phyloP scores from a whole-genome alignment of 2,329 filamentous ascomycete genomes.

The Fusarium sp. region DNA sequence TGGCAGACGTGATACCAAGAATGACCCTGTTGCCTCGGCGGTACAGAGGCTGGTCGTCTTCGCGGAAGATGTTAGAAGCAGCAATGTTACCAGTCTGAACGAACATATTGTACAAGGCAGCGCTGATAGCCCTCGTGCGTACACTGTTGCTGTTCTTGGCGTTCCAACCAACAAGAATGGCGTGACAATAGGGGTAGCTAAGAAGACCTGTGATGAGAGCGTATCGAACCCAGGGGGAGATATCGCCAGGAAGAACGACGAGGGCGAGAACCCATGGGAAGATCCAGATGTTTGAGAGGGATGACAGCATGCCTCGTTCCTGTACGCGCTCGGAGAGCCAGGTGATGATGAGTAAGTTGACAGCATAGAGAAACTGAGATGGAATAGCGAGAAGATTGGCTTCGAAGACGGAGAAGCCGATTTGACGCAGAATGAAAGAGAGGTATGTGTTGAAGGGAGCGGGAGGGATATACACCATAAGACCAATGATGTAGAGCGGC shows the following conservation, averaged over 20 bases:
- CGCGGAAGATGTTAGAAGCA: slow-evolving; percentile 54
- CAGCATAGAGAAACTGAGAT: slow-evolving; percentile 56
- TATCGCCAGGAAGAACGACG: slow-evolving; percentile 50
- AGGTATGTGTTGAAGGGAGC: slow-evolving; percentile 57
- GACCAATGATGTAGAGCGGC: slow-evolving; percentile 59
- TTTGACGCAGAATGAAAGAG: slow-evolving; percentile 55
- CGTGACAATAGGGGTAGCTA: slow-evolving; percentile 59
- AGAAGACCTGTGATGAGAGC: slow-evolving; percentile 53
- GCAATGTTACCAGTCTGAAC: slow-evolving; percentile 58
- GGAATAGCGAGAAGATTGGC: slow-evolving; percentile 59
- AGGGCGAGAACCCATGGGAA: slow-evolving; percentile 60
- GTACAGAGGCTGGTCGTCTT: slow-evolving; percentile 66
- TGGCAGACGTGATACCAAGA: slow-evolving; percentile 58
- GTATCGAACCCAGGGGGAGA: slow-evolving; percentile 56
- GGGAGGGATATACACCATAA: slow-evolving; percentile 58
- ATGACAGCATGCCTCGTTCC: slow-evolving; percentile 57
- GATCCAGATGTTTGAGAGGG: slow-evolving; percentile 61
- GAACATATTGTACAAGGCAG: slow-evolving; percentile 69
- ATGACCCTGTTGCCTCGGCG: slow-evolving; percentile 60
- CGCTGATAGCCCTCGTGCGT: slow-evolving; percentile 69
- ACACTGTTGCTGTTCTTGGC: slow-evolving; percentile 71
- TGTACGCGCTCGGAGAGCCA: slow-evolving; percentile 56
- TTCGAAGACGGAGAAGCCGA: slow-evolving; percentile 58
- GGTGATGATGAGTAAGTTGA: slow-evolving; percentile 59
- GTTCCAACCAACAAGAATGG: slow-evolving; percentile 65